A percentile compares a stretch with the other conserved stretches of the same genome.
These are phyloP conservation scores for Potentilla sterilis DNA, from an alignment of 306 rosid species.

Conservation along the genomic window DNA sequence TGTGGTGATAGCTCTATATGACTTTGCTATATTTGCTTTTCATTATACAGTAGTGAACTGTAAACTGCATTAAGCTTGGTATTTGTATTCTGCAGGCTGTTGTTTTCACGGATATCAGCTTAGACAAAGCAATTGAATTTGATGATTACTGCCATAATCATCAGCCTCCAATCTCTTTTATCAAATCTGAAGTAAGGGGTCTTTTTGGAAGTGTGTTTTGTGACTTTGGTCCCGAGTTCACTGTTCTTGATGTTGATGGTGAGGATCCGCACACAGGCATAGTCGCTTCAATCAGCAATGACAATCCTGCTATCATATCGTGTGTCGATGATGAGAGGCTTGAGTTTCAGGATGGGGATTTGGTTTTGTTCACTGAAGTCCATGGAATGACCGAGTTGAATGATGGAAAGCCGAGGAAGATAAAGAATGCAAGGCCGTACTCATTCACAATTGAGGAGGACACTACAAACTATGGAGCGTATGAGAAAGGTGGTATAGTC, in stretches of 20 bases:
- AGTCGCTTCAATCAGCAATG: slow-evolving; percentile 26
- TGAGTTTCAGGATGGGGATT: slow-evolving; percentile 28
- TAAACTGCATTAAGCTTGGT: background rate
- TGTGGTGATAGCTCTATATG: background rate
- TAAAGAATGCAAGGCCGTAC: slow-evolving; percentile 20
- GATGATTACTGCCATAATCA: slow-evolving; percentile 27
- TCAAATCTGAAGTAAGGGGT: slow-evolving; percentile 23
- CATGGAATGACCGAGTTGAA: slow-evolving; percentile 27
- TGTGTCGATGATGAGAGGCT: slow-evolving; percentile 34
- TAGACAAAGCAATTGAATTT: slow-evolving; percentile 27
- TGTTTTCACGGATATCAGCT: slow-evolving; percentile 28
- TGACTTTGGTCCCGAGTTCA: slow-evolving; percentile 29
- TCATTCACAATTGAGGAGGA: slow-evolving; percentile 30
- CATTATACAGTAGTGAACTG: background rate
- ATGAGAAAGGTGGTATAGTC: slow-evolving; percentile 26
- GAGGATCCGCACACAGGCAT: slow-evolving; percentile 32
- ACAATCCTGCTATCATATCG: slow-evolving; percentile 28
- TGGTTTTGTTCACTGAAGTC: slow-evolving; percentile 28
- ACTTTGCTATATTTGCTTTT: background rate
- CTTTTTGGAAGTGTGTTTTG: slow-evolving; percentile 27
- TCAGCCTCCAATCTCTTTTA: slow-evolving; percentile 26
- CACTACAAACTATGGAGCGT: slow-evolving; percentile 15
- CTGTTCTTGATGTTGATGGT: slow-evolving; percentile 28
- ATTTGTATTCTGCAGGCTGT: slow-evolving; percentile 24
- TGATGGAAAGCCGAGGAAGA: slow-evolving; percentile 23